Base-by-base conservation (phyloP, 2,329 filamentous ascomycete species). In the Plenodomus lindquistii region DNA sequence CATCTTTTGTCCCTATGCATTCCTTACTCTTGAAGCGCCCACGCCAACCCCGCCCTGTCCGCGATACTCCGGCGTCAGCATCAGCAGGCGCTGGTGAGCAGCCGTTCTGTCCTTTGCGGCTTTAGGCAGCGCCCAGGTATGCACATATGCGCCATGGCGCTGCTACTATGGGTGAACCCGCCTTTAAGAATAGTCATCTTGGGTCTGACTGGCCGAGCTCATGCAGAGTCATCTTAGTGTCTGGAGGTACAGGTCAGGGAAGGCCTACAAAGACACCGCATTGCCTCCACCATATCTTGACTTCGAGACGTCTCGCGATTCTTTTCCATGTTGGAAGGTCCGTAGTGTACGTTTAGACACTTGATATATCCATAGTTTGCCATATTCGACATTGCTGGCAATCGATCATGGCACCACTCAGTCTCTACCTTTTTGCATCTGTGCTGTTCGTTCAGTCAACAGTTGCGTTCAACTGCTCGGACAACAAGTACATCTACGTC, bases 401-500 rank as follows among this genome's bases (percentile, higher is more conserved):
- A 20, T 57, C 43, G 52, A 53, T 36, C 42, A 73, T 71, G 71
- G 48, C 59, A 29, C 60, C 64, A 31, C 50, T 68, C 24, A 21
- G 59, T 36, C 48, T 66, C 24, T 60, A 60, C 19, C 46, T 69
- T 37, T 58, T 59, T 20, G 63, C 66, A 55, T 54, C 65, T 54
- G 66, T 69, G 51, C 62, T 70, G 63, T 68, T 73, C 35, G 55
- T 60, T 68, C 64, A 70, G 60, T 66, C 67, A 37, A 66, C 64
- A 46, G 47, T 62, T 55, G 71, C 71, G 15, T 69, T 71, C 52
- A 72, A 74, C 55, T 75, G 72, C 50, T 69, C 69, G 6, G 27
- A 15, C 10, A 67, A 60, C 43, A 55, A 64, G 24, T 73, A 73
- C 0, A 67, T 77, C 45, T 77, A 75, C 46, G 71, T 77, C 57